Conservation (phyloP, 2,329 filamentous ascomycete genomes). For the Aureobasidium zeae region DNA sequence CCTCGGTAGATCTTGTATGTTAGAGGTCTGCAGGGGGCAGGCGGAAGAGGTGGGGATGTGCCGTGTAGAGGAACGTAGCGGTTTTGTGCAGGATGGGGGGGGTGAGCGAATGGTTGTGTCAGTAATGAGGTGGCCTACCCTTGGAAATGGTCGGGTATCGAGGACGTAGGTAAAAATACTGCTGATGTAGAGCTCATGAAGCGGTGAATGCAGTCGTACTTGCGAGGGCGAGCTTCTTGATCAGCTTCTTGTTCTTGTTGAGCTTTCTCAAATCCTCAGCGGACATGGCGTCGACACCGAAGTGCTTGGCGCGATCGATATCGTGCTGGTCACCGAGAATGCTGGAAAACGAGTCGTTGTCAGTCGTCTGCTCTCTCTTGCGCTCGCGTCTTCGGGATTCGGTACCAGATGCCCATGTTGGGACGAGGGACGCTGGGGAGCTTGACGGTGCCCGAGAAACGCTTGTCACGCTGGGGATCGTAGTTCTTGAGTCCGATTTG, state of each 20-base stretch:
- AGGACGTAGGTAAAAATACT: conserved; percentile 99
- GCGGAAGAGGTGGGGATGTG: too few relatives aligned
- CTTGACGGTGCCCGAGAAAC: conserved; percentile 99
- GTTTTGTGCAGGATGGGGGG: not conserved
- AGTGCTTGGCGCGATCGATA: conserved; percentile 99
- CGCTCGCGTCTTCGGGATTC: conserved; percentile 18
- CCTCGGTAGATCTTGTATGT: conserved; percentile 93
- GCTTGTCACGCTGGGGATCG: conserved; percentile 98
- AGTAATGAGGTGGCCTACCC: conserved; percentile 46
- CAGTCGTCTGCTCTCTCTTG: conserved; percentile 20
- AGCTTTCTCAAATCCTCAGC: conserved; percentile 99
- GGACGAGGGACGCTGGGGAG: conserved; percentile 86
- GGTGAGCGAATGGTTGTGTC: not conserved
- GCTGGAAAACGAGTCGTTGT: conserved; percentile 36
- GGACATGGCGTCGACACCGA: conserved; percentile 96
- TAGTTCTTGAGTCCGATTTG: conserved; percentile 98
- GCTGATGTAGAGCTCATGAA: conserved; percentile 97
- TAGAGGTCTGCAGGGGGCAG: conserved; percentile 86
- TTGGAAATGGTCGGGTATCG: conserved; percentile 96
- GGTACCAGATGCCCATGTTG: conserved; percentile 75
- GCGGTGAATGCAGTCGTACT: conserved; percentile 99
- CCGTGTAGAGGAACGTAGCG: too few relatives aligned
- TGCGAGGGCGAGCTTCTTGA: conserved; percentile 99
- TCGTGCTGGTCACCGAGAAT: conserved; percentile 92
- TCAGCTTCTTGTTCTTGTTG: conserved; percentile 99